phyloP scores from a whole-genome alignment of 192 early-diverging fungal genomes.

The Coemansia sp. region DNA sequence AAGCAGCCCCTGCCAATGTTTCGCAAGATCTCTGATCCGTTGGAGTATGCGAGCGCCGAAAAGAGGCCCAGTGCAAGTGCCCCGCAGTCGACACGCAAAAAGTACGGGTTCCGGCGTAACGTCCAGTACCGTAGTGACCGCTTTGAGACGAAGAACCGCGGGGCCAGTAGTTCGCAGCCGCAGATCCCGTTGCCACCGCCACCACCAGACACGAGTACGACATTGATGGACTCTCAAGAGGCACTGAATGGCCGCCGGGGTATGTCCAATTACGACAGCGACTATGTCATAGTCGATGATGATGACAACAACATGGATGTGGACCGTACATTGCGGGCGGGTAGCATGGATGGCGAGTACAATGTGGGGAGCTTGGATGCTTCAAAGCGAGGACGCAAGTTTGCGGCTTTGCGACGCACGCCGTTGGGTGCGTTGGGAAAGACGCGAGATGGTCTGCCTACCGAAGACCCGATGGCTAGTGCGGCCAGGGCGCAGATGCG shows the following conservation, averaged over 20 bases:
- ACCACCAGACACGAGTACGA: slow-evolving; percentile 26
- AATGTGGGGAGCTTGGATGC: slow-evolving; percentile 8
- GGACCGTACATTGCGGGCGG: slow-evolving; percentile 25
- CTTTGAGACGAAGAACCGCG: slow-evolving; percentile 4
- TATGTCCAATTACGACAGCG: slow-evolving; percentile 18
- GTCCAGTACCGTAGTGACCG: slow-evolving; percentile 38
- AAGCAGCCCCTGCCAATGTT: slow-evolving; percentile 11
- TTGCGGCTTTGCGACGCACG: slow-evolving; percentile 21
- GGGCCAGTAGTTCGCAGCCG: slow-evolving; percentile 5
- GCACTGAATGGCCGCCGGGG: background rate
- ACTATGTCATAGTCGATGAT: slow-evolving; percentile 44
- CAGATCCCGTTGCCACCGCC: slow-evolving; percentile 20
- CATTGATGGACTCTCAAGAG: slow-evolving; percentile 11
- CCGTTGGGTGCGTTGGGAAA: slow-evolving; percentile 33
- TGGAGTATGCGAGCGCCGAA: slow-evolving; percentile 37
- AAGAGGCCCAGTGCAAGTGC: slow-evolving; percentile 22
- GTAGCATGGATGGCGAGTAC: slow-evolving; percentile 26
- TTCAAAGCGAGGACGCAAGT: slow-evolving; percentile 29
- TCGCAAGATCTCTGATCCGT: slow-evolving; percentile 42
- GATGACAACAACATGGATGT: slow-evolving; percentile 12
- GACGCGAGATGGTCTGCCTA: slow-evolving; percentile 14
- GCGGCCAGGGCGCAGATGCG: slow-evolving; percentile 43
- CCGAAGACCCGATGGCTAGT: slow-evolving; percentile 15
- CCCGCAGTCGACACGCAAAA: slow-evolving; percentile 38
- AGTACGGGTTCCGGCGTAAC: slow-evolving; percentile 38